These are phyloP conservation scores for Diaporthe vaccinii DNA, from an alignment of 2,329 filamentous ascomycete species.

Conservation along the genomic window DNA sequence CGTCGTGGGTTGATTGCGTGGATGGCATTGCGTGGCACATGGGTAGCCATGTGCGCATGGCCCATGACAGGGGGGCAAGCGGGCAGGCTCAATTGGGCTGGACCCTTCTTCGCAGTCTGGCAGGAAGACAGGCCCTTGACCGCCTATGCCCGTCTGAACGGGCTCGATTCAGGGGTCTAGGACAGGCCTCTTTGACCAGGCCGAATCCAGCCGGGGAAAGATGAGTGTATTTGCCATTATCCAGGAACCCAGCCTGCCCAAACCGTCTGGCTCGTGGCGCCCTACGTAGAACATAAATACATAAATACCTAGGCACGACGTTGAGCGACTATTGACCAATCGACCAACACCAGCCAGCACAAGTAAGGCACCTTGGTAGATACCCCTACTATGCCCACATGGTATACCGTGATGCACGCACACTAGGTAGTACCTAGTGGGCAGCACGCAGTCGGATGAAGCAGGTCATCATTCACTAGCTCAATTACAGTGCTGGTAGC, in stretches of 20 bases:
- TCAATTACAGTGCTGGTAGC: not conserved
- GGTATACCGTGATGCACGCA: not conserved
- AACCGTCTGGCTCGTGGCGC: not conserved
- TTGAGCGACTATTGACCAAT: not conserved
- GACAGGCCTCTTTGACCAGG: not conserved
- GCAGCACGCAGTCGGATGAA: not conserved
- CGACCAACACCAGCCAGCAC: not conserved
- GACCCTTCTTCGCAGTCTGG: not conserved
- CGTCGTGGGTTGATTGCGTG: conserved; percentile 18
- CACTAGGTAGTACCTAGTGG: not conserved
- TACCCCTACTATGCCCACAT: not conserved
- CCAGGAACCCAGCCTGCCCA: not conserved
- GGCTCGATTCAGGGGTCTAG: not conserved
- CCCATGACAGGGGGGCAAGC: not conserved
- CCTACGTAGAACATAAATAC: not conserved
- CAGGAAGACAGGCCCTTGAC: not conserved
- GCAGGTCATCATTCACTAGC: not conserved
- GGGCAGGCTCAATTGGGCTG: not conserved
- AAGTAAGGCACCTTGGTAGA: no score
- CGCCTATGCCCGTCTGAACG: not conserved
- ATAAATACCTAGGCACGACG: not conserved
- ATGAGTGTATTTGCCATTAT: not conserved
- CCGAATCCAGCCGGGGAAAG: not conserved
- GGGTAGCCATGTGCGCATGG: not conserved
- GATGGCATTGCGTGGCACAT: conserved; percentile 15